Conservation (phyloP, 2,329 filamentous ascomycete genomes). For the Calonectria multiphialidica region DNA sequence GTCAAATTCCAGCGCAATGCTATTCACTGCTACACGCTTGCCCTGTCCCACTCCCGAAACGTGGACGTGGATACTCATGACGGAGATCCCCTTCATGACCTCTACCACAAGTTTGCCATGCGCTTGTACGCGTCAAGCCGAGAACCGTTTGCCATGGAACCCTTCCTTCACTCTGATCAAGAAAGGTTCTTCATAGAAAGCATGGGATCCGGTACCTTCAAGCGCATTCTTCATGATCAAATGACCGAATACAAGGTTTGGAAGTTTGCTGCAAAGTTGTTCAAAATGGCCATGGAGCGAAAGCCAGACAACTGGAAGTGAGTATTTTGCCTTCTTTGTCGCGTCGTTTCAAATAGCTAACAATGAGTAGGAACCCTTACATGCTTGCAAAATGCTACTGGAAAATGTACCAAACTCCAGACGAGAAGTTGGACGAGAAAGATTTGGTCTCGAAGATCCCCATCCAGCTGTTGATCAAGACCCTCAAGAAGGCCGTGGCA, state of each 20-base stretch:
- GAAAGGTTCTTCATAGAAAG: conserved; percentile 68
- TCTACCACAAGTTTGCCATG: conserved; percentile 72
- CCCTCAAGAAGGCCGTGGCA: conserved; percentile 64
- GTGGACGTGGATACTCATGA: conserved; percentile 58
- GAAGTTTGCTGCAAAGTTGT: conserved; percentile 70
- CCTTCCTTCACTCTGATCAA: conserved; percentile 68
- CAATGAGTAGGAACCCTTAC: conserved; percentile 61
- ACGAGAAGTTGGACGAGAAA: conserved; percentile 56
- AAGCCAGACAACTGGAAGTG: conserved; percentile 70
- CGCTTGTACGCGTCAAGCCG: conserved; percentile 72
- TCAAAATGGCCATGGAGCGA: conserved; percentile 66
- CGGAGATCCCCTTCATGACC: conserved; percentile 66
- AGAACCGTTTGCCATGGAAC: conserved; percentile 73
- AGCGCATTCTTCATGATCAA: conserved; percentile 64
- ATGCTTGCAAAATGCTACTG: conserved; percentile 73
- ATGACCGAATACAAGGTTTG: conserved; percentile 72
- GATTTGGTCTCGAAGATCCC: conserved; percentile 51
- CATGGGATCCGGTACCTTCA: conserved; percentile 63
- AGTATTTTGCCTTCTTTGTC: conserved; percentile 39
- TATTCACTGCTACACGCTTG: conserved; percentile 82
- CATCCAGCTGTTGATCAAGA: conserved; percentile 57
- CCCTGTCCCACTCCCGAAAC: conserved; percentile 66
- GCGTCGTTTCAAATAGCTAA: conserved; percentile 37
- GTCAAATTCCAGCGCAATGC: conserved; percentile 82
- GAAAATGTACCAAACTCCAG: conserved; percentile 70